Base-by-base conservation (phyloP, 495 filamentous ascomycete species). In the Aspergillus avenaceus region DNA sequence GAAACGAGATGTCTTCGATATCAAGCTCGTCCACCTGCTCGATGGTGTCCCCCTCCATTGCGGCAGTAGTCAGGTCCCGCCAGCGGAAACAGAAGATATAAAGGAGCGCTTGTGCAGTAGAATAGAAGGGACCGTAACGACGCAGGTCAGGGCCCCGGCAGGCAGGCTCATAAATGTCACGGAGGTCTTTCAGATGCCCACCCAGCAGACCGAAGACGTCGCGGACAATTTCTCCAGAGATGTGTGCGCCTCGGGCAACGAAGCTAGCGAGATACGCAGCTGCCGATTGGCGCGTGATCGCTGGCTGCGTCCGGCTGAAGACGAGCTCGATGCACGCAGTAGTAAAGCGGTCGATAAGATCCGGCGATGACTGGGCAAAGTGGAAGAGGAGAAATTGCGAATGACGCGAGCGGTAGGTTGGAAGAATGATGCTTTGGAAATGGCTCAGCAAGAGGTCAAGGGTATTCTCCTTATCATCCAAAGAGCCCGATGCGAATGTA, bases 31-130 rank as follows among this genome's bases (percentile, higher is more conserved):
- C 76, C 18, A 75, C 68, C 34, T 79, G 60, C 11, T 82, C 76
- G 18, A 71, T 59, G 21, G 59, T 78, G 36, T 77, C 70, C 26
- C 76, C 72, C 14, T 79, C 74, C 8, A 60, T 61, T 5, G 73
- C 69, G 4, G 80, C 79, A 14, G 74, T 77, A 31, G 88, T 85
- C 40, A 99, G 73, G 50, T 97, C 92, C 29, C 87, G 84, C 92
- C 92, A 97, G 31, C 95, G 85, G 76, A 97, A 99, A 74, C 93
- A 99, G 76, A 97, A 99, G 43, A 97, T 95, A 72, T 97, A 95
- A 26, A 90, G 75, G 4, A 91, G 61, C 5, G 92, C 91, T 65
- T 97, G 92, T n/a, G 84, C 81, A 36, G 88, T 82, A 5, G 85
- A 83, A 69, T 99, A 97, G 67, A 95, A 97, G 6, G 87, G 79